Evolutionary conservation across 768 basidiomycete species (phyloP).

Genomic region (Xerocomus potaroensis): DNA sequence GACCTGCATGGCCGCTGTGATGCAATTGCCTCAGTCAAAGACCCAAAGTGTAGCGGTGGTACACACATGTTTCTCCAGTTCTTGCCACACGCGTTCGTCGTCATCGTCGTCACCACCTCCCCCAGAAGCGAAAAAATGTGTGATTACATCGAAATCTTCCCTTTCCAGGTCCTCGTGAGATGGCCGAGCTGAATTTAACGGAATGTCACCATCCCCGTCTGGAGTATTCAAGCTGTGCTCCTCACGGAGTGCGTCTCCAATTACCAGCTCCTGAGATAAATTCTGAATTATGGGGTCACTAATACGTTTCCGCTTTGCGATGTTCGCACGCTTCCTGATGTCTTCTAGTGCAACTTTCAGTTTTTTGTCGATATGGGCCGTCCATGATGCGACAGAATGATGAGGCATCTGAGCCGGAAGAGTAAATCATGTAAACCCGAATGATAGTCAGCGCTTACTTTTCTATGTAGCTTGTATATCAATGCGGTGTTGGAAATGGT

Average conservation of each 20-base stretch:
- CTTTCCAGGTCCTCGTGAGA: conserved; percentile 15
- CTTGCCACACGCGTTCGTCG: conserved; percentile 51
- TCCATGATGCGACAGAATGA: conserved; percentile 53
- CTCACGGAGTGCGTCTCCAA: conserved; percentile 2
- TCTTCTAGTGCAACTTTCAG: conserved; percentile 40
- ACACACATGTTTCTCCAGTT: conserved; percentile 44
- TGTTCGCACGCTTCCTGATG: conserved; percentile 46
- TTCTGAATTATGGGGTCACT: neutral
- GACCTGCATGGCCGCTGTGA: conserved; percentile 39
- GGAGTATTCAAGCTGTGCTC: neutral
- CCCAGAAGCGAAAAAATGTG: conserved; percentile 51
- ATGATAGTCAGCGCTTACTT: conserved; percentile 35
- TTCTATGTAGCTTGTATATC: conserved; percentile 36
- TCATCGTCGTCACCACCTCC: conserved; percentile 46
- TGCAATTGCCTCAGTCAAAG: conserved; percentile 1
- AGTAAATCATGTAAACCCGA: neutral
- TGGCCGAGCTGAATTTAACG: neutral
- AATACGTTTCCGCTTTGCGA: conserved; percentile 43
- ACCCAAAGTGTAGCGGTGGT: neutral
- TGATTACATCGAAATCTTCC: conserved; percentile 49
- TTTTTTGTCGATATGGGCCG: conserved; percentile 31
- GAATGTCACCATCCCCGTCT: neutral
- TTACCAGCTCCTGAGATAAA: neutral
- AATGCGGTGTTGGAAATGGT: conserved; percentile 37
- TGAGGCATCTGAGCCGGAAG: conserved; percentile 50